Evolutionary conservation across 2,329 filamentous ascomycete genomes (phyloP).

Genomic region (Cyphellophora europaea): DNA sequence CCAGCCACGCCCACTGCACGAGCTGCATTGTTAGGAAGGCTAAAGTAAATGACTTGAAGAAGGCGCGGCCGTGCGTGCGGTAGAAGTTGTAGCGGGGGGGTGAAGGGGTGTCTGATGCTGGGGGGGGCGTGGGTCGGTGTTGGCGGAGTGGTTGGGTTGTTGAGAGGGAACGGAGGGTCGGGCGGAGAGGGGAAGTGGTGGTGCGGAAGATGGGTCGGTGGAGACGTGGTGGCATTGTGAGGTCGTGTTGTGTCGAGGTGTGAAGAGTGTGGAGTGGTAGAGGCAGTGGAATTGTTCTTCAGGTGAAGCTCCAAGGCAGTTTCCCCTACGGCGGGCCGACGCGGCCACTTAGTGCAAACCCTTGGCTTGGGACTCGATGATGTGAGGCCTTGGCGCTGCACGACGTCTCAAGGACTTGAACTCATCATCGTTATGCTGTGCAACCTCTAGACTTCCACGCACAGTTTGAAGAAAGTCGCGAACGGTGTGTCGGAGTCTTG

Average conservation of each 20-base stretch:
- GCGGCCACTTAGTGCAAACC: not conserved
- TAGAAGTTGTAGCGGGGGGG: constrained; percentile 14
- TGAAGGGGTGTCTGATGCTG: not conserved
- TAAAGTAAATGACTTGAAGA: constrained; percentile 39
- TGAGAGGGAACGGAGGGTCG: not conserved
- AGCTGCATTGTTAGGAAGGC: constrained; percentile 40
- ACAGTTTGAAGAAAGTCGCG: too few relatives aligned
- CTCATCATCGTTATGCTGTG: too few relatives aligned
- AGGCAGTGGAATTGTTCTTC: not conserved
- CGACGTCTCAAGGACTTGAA: too few relatives aligned
- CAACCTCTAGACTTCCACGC: too few relatives aligned
- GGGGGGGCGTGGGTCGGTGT: not conserved
- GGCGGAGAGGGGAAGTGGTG: constrained; percentile 1
- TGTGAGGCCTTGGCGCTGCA: too few relatives aligned
- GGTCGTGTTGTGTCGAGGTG: not conserved
- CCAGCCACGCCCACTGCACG: constrained; percentile 38
- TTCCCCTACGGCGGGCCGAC: constrained; percentile 1
- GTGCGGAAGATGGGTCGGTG: not conserved
- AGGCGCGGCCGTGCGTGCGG: constrained; percentile 25
- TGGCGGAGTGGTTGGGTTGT: not conserved
- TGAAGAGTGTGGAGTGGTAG: not conserved
- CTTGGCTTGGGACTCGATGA: too few relatives aligned
- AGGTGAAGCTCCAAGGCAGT: not conserved
- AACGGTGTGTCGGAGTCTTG: too few relatives aligned
- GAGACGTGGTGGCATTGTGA: constrained; percentile 1